Evolutionary conservation across 2,329 filamentous ascomycete genomes (phyloP).

Genomic region (Hirsutella rhossiliensis): DNA sequence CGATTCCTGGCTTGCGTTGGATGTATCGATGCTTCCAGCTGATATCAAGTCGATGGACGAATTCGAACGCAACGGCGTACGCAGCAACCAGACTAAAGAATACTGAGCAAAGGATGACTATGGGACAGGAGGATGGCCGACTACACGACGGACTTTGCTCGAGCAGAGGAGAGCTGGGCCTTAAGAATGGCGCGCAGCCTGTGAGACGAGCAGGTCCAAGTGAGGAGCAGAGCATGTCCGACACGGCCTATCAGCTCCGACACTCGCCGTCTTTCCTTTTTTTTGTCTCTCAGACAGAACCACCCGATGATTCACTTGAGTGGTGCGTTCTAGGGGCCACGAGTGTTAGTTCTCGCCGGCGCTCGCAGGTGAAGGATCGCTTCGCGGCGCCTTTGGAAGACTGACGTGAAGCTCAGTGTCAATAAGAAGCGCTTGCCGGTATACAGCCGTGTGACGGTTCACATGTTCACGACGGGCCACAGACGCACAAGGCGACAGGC

Average conservation of each 20-base stretch:
- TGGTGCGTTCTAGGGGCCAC: conserved; percentile 1
- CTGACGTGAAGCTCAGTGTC: too few relatives aligned
- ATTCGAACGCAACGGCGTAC: background rate
- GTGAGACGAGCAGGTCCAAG: background rate
- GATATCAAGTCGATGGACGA: background rate
- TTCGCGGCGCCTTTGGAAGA: too few relatives aligned
- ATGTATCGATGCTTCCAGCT: background rate
- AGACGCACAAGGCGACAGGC: background rate
- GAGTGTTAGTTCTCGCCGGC: background rate
- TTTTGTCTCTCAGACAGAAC: conserved; percentile 5
- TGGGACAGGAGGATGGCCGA: background rate
- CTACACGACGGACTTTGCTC: background rate
- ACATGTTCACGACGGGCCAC: too few relatives aligned
- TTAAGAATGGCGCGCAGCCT: background rate
- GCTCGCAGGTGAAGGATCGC: too few relatives aligned
- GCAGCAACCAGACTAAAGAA: background rate
- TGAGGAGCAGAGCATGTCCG: background rate
- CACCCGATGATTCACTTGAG: conserved; percentile 5
- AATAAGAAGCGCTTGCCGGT: too few relatives aligned
- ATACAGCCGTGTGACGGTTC: too few relatives aligned
- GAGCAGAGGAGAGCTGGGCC: background rate
- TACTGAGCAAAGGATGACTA: background rate
- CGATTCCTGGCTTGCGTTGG: background rate
- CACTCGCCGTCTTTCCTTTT: conserved; percentile 7
- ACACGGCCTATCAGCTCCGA: background rate